Percentiles rank a stretch among this genome's conserved stretches.
Evolutionary conservation across 1,284 basidiomycete genomes (phyloP).

Genomic region (Macrocystidia cucumis): DNA sequence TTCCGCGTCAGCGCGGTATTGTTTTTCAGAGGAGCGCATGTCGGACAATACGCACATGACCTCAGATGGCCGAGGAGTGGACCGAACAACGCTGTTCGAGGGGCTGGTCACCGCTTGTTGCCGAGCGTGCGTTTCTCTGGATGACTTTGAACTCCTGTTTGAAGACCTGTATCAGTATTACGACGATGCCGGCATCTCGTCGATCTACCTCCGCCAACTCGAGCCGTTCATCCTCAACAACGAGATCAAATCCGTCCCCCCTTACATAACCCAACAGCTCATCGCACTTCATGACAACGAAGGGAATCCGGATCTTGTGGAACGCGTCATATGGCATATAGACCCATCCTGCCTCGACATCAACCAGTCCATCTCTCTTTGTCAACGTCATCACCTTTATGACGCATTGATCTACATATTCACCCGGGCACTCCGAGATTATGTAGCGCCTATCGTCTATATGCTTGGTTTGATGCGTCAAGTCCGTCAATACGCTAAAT

Average conservation of each 20-base stretch:
- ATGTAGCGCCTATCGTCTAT: slow-evolving; percentile 84
- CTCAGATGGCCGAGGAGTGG: slow-evolving; percentile 83
- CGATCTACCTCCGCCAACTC: slow-evolving; percentile 83
- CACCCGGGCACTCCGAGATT: slow-evolving; percentile 84
- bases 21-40: slow-evolving; percentile 93
- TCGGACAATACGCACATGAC: slow-evolving; percentile 82
- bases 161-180: slow-evolving; percentile 92
- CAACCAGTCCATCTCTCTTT: slow-evolving; percentile 87
- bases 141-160: slow-evolving; percentile 82
- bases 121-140: slow-evolving; percentile 76
- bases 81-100: slow-evolving; percentile 87
- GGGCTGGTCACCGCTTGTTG: slow-evolving; percentile 79
- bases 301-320: slow-evolving; percentile 69
- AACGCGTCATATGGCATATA: slow-evolving; percentile 94
- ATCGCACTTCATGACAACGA: slow-evolving; percentile 74
- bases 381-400: slow-evolving; percentile 78
- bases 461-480: slow-evolving; percentile 73
- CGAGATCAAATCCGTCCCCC: slow-evolving; percentile 70
- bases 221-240: slow-evolving; percentile 82
- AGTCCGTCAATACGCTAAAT: slow-evolving; percentile 45
- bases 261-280: slow-evolving; percentile 82
- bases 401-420: slow-evolving; percentile 96
- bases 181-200: slow-evolving; percentile 76
- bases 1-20: slow-evolving; percentile 81
- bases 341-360: slow-evolving; percentile 89